These are phyloP conservation scores for Rhodomyrtus tomentosa DNA, from an alignment of 345 rosid species.

Conservation along the genomic window DNA sequence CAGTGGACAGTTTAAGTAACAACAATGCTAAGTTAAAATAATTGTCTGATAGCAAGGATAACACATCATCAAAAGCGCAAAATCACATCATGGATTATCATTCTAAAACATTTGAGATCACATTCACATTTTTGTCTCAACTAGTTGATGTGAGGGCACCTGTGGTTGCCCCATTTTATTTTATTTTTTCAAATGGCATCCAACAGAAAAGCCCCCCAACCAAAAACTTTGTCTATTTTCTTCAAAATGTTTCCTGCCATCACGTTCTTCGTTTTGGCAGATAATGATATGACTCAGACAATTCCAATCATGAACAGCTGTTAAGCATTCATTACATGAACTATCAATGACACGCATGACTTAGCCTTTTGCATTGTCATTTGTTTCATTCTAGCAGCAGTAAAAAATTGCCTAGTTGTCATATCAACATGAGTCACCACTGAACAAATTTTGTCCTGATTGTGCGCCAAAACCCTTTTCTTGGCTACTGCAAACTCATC, in stretches of 20 bases:
- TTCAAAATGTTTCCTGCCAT: background rate
- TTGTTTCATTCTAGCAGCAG: background rate
- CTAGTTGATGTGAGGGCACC: background rate
- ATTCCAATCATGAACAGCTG: background rate
- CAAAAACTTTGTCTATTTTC: background rate
- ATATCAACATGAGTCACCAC: background rate
- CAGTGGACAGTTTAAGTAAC: background rate
- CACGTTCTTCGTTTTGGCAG: background rate
- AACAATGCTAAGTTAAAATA: background rate
- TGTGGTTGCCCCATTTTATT: background rate
- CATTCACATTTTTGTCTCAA: background rate
- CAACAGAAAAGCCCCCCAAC: background rate
- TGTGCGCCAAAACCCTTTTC: background rate
- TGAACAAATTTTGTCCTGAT: background rate
- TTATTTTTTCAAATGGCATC: background rate
- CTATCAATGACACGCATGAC: background rate
- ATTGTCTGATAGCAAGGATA: background rate
- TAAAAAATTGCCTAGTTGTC: background rate
- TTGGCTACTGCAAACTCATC: background rate
- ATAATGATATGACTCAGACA: background rate
- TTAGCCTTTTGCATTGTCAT: background rate
- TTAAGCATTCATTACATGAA: background rate
- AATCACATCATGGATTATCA: background rate
- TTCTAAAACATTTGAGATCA: background rate
- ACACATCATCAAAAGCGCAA: background rate